phyloP scores from a whole-genome alignment of 371 early-diverging fungal genomes.

The Mucor circinelloides region DNA sequence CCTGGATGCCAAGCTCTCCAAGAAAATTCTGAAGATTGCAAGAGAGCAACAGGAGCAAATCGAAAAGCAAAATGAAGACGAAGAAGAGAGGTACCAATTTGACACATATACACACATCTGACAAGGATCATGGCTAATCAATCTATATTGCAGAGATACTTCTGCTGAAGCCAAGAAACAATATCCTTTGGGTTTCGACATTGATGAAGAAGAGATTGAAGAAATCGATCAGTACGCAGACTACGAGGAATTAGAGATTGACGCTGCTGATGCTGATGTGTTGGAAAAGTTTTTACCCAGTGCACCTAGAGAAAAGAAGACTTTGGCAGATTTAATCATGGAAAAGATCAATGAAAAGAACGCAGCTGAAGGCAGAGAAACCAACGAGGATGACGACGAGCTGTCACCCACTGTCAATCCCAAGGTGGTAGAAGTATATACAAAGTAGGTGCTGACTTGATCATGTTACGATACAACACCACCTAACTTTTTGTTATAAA shows the following conservation, averaged over 20 bases:
- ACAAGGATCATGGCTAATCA: neutral
- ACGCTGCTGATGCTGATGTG: constrained; percentile 75
- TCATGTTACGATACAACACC: neutral
- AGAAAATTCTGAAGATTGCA: constrained; percentile 86
- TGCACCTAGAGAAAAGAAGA: constrained; percentile 81
- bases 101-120: neutral
- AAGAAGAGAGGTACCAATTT: constrained; percentile 30
- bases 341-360: constrained; percentile 86
- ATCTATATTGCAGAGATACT: neutral
- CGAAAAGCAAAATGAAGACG: constrained; percentile 39
- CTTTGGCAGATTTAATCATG: constrained; percentile 94
- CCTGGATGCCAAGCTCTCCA: constrained; percentile 88
- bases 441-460: constrained; percentile 63
- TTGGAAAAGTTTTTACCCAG: constrained; percentile 88
- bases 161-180: constrained; percentile 10
- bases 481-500: neutral
- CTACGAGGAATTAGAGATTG: constrained; percentile 66
- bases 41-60: constrained; percentile 91
- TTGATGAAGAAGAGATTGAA: constrained; percentile 56
- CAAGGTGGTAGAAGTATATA: constrained; percentile 93
- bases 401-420: constrained; percentile 71
- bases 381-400: constrained; percentile 43
- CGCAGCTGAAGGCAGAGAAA: constrained; percentile 40
- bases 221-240: constrained; percentile 61
- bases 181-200: constrained; percentile 44